These are phyloP conservation scores for Buddleja alternifolia DNA, from an alignment of 257 asterid species.

Conservation along the genomic window DNA sequence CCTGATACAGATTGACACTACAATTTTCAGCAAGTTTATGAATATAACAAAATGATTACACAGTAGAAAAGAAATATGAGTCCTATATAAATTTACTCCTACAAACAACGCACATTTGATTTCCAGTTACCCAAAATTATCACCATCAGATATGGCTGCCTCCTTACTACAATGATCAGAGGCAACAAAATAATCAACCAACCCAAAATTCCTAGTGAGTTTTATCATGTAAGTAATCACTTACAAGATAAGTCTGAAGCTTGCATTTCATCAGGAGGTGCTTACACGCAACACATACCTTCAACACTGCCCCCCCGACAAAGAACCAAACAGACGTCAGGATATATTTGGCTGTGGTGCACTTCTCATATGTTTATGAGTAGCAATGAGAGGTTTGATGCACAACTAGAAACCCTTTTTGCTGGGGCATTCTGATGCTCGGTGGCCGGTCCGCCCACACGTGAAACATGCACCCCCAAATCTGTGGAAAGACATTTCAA, in stretches of 20 bases:
- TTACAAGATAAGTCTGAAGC: background rate
- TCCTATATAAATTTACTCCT: conserved; percentile 27
- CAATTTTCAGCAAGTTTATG: background rate
- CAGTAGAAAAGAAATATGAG: conserved; percentile 9
- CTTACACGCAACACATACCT: background rate
- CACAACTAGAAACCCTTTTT: conserved; percentile 49
- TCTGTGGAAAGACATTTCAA: conserved; percentile 38
- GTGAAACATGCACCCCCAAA: conserved; percentile 89
- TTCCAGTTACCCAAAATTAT: conserved; percentile 17
- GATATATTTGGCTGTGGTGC: conserved; percentile 21
- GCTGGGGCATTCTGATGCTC: conserved; percentile 90
- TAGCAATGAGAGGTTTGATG: conserved; percentile 27
- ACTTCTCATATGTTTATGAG: background rate
- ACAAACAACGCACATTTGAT: too few relatives aligned
- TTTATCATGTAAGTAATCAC: conserved; percentile 7
- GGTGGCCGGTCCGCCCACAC: conserved; percentile 84
- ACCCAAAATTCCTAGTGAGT: conserved; percentile 7
- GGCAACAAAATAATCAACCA: conserved; percentile 11
- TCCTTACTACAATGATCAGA: background rate
- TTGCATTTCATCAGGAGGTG: background rate
- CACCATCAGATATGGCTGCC: conserved; percentile 5
- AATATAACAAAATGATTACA: conserved; percentile 4
- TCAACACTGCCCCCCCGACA: conserved; percentile 8
- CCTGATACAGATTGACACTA: background rate
- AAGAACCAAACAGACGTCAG: conserved; percentile 25